Conservation (phyloP, 2,329 filamentous ascomycete genomes). For the Madurella mycetomatis region DNA sequence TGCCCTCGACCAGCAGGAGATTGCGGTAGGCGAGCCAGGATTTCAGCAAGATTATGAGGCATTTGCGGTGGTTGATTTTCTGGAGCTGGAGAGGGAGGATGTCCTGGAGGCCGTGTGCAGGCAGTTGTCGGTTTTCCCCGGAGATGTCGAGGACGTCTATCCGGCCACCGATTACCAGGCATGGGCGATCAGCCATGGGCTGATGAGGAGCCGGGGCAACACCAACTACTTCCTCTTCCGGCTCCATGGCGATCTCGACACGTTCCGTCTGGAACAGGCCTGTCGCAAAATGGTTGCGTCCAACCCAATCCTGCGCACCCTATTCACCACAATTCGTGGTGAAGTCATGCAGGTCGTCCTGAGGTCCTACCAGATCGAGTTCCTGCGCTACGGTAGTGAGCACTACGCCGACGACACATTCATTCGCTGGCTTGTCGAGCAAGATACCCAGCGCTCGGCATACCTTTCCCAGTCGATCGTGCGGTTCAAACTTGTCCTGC, state of each 20-base stretch:
- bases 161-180: constrained; percentile 13
- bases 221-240: constrained; percentile 26
- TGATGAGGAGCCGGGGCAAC: constrained; percentile 13
- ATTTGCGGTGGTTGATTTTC: constrained; percentile 3
- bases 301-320: constrained; percentile 24
- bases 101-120: constrained; percentile 7
- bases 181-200: constrained; percentile 8
- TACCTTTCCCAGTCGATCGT: constrained; percentile 14
- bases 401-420: constrained; percentile 12
- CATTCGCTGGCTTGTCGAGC: constrained; percentile 7
- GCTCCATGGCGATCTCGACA: constrained; percentile 18
- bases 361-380: constrained; percentile 12
- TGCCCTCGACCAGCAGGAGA: not conserved
- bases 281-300: constrained; percentile 15
- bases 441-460: constrained; percentile 16
- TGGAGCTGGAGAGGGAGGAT: constrained; percentile 6
- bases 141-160: constrained; percentile 11
- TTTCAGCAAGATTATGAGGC: constrained; percentile 15
- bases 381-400: constrained; percentile 11
- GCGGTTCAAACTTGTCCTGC: constrained; percentile 18
- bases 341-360: constrained; percentile 25
- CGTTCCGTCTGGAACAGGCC: constrained; percentile 18
- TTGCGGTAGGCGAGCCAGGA: not conserved
- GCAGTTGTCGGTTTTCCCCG: constrained; percentile 10
- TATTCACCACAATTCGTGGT: constrained; percentile 19